A percentile compares a stretch with the other conserved stretches of the same genome.
These are phyloP conservation scores for Exophiala sideris DNA, from an alignment of 2,329 filamentous ascomycete species.

Conservation along the genomic window DNA sequence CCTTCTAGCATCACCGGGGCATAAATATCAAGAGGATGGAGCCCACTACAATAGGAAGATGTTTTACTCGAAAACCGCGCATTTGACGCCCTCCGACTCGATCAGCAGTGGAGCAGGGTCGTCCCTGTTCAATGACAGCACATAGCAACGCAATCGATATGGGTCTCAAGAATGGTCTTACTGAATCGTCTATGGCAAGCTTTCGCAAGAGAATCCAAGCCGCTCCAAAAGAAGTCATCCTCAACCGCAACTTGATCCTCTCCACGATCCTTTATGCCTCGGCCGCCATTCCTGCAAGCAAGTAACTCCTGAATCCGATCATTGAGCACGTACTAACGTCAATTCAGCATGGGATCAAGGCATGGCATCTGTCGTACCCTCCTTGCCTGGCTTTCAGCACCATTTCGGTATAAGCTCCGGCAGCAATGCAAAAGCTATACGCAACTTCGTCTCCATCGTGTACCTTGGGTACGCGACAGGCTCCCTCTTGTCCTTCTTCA, in stretches of 20 bases:
- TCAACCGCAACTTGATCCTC: slow-evolving; percentile 13
- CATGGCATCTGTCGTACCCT: slow-evolving; percentile 33
- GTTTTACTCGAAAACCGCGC: too few species aligned
- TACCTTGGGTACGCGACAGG: slow-evolving; percentile 35
- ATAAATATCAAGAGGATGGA: too few species aligned
- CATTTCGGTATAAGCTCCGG: slow-evolving; percentile 34
- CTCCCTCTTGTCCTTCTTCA: slow-evolving; percentile 36
- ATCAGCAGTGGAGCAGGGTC: too few species aligned
- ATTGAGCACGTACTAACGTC: neutral
- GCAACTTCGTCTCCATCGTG: slow-evolving; percentile 39
- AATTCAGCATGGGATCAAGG: slow-evolving; percentile 36
- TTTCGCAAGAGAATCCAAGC: slow-evolving; percentile 10
- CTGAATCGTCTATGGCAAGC: slow-evolving; percentile 11
- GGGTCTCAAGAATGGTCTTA: slow-evolving; percentile 3
- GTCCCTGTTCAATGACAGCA: neutral
- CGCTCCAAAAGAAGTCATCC: slow-evolving; percentile 14
- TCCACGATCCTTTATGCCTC: slow-evolving; percentile 11
- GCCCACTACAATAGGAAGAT: too few species aligned
- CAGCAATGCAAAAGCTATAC: slow-evolving; percentile 30
- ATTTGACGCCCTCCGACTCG: too few species aligned
- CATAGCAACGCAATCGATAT: slow-evolving; percentile 16
- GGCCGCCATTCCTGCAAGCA: slow-evolving; percentile 25
- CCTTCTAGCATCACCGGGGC: too few species aligned
- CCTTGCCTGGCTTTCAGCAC: slow-evolving; percentile 36
- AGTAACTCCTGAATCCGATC: neutral